Evolutionary conservation across 1,284 basidiomycete species (phyloP).

Genomic region (Vanrija sp.): DNA sequence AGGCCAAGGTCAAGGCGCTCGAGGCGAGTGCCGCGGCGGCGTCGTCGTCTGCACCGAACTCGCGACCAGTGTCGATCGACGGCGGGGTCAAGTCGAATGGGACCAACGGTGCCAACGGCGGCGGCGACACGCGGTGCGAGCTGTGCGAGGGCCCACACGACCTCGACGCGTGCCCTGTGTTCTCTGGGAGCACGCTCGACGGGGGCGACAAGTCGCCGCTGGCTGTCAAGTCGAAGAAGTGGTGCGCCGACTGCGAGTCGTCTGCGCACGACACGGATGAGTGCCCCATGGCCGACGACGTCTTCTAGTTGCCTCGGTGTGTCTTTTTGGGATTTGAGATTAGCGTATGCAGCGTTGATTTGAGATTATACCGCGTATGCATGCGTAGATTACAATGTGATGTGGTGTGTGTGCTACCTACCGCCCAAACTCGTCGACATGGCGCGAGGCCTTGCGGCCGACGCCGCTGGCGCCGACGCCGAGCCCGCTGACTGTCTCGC

Average conservation of each 20-base stretch:
- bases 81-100: background rate
- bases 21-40: background rate
- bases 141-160: slow-evolving; percentile 48
- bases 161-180: slow-evolving; percentile 47
- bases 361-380: too few species aligned
- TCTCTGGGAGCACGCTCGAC: slow-evolving; percentile 31
- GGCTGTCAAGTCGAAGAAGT: slow-evolving; percentile 25
- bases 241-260: slow-evolving; percentile 49
- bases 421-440: slow-evolving; percentile 18
- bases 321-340: too few species aligned
- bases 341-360: too few species aligned
- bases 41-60: background rate
- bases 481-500: slow-evolving; percentile 15
- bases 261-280: slow-evolving; percentile 45
- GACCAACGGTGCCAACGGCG: background rate
- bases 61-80: background rate
- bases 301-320: slow-evolving; percentile 6
- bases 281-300: slow-evolving; percentile 44
- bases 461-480: slow-evolving; percentile 12
- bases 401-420: background rate
- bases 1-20: background rate
- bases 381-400: too few species aligned
- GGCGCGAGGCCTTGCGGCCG: slow-evolving; percentile 18
- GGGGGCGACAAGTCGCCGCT: slow-evolving; percentile 4
- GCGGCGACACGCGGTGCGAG: slow-evolving; percentile 29